Evolutionary conservation across 768 basidiomycete species (phyloP), one percentile per base, ranked within the genome.

Genomic region (Pisolithus albus): DNA sequence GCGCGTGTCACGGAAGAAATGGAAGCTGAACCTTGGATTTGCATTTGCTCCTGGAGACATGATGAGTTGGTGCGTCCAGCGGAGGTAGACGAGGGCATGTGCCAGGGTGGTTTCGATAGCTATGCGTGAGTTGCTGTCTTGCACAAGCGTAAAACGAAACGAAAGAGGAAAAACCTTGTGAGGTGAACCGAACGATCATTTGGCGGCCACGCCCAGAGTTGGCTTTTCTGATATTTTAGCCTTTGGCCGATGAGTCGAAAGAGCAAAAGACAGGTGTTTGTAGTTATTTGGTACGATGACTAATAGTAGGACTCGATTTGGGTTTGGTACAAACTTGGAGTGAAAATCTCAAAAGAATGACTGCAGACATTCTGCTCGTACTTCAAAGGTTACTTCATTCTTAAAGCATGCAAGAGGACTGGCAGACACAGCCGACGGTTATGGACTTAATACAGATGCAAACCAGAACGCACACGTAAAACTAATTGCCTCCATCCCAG

Each of bases 131-230:
- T 45, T 67, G 66, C 11, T 68, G 62, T 46, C 74, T 75, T 45
- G 77, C 71, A 57, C 82, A 82, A 40, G 79, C 74, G 66, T 80
- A 80, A 62, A 79, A 77, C 28, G 80, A 75, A 55, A 81, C 68
- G 64, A 81, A 82, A 9, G 68, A 66, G 18, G 76, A 78, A 62
- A 80, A 72, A 34, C 74, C 67, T 50, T 73, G 75, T 48, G 72
- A 63, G 52, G 76, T 63, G 24, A 82, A 65, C 62, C 79, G 77
- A 63, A 76, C 69, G 64, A 72, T 68, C 81, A 80, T 81, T 60
- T 64, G 66, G 54, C 51, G 26, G 19, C 21, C 9, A 13, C 41
- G 41, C 21, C 41, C 42, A 43, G 42, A 43, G 42, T 23, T 43
- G 19, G 23, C 23, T 30, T 30, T 30, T 30, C 30, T 30, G 30